These are phyloP conservation scores for Oenanthe javanica DNA, from an alignment of 140 eudicot genomes.

Conservation along the genomic window DNA sequence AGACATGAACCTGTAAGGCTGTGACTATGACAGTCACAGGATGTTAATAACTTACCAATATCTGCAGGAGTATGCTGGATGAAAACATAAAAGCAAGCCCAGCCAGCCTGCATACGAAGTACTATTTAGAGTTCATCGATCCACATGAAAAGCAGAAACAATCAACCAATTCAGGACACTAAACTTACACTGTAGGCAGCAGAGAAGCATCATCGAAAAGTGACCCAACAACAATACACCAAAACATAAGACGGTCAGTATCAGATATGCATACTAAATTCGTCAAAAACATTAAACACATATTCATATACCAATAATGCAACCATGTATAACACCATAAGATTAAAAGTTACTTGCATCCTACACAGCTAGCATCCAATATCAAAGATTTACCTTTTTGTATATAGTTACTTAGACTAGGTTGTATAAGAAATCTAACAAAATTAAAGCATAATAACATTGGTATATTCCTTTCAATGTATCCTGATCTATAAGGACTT, in stretches of 20 bases:
- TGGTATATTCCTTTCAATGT: not conserved
- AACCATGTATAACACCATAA: not conserved
- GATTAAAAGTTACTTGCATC: not conserved
- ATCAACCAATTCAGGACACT: not conserved
- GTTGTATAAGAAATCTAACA: not conserved
- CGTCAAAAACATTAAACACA: not conserved
- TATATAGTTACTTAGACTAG: not conserved
- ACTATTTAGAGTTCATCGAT: constrained; percentile 12
- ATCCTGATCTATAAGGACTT: not conserved
- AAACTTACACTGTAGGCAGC: constrained; percentile 41
- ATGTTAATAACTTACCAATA: constrained; percentile 43
- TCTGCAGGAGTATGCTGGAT: constrained; percentile 74
- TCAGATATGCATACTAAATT: not conserved
- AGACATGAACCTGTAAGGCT: not conserved
- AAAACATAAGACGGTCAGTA: constrained; percentile 25
- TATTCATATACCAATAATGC: not conserved
- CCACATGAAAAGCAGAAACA: not conserved
- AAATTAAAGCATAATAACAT: not conserved
- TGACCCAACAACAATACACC: constrained; percentile 16
- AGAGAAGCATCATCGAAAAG: constrained; percentile 16
- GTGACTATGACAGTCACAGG: not conserved
- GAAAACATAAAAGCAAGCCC: constrained; percentile 98
- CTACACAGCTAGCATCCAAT: not conserved
- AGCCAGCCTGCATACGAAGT: constrained; percentile 61
- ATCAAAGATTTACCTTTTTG: not conserved